Evolutionary conservation across 1,284 basidiomycete species (phyloP).

Genomic region (Chondrostereum purpureum): DNA sequence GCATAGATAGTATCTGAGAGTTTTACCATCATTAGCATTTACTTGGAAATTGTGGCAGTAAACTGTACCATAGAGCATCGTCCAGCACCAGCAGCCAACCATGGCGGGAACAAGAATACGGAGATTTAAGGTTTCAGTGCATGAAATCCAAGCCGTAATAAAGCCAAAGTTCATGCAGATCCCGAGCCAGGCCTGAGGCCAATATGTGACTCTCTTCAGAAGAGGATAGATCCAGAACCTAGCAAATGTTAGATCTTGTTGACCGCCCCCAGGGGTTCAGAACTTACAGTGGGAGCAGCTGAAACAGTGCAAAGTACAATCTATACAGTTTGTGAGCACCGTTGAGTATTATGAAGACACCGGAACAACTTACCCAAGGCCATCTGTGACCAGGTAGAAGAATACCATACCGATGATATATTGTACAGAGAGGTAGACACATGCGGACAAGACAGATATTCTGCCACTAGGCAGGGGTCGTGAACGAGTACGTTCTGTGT

Average conservation of each 20-base stretch:
- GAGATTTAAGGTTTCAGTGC: constrained; percentile 16
- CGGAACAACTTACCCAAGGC: background rate
- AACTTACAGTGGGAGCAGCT: constrained; percentile 4
- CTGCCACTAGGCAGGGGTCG: constrained; percentile 43
- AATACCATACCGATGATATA: constrained; percentile 35
- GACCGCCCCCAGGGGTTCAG: too few species aligned
- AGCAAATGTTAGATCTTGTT: background rate
- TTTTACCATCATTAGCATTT: too few species aligned
- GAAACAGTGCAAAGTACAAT: background rate
- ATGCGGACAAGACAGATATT: constrained; percentile 34
- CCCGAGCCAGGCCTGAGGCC: constrained; percentile 66
- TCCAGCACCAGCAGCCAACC: constrained; percentile 26
- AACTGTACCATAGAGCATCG: constrained; percentile 34
- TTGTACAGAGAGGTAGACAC: constrained; percentile 32
- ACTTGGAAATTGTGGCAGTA: too few species aligned
- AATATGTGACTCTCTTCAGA: constrained; percentile 61
- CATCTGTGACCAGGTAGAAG: constrained; percentile 25
- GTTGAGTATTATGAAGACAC: too few species aligned
- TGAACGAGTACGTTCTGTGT: constrained; percentile 35
- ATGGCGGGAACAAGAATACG: constrained; percentile 11
- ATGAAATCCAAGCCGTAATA: constrained; percentile 26
- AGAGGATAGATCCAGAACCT: constrained; percentile 41
- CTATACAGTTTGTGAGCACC: background rate
- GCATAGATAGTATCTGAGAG: constrained; percentile 51
- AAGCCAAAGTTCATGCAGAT: constrained; percentile 23